Conservation (phyloP, 1,284 basidiomycete genomes). For the Cryptococcus neoformans region DNA sequence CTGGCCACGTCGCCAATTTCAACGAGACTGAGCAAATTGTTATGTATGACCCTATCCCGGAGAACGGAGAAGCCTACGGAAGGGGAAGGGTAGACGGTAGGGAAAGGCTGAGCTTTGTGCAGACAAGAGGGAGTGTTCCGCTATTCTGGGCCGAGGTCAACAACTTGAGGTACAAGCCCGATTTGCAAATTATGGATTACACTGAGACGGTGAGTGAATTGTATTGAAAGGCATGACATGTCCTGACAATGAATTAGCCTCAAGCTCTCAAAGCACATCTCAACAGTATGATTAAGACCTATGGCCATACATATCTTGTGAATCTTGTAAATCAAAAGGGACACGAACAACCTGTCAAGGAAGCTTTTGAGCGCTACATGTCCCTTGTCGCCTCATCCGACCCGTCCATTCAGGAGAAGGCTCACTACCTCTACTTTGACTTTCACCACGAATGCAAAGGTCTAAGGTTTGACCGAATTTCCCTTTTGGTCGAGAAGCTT, state of each 20-base stretch:
- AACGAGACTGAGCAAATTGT: slow-evolving; percentile 93
- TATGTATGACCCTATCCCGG: slow-evolving; percentile 63
- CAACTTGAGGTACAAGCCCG: slow-evolving; percentile 94
- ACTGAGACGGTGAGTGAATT: slow-evolving; percentile 64
- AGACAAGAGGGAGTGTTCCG: slow-evolving; percentile 91
- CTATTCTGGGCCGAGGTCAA: slow-evolving; percentile 98
- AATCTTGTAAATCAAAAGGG: slow-evolving; percentile 97
- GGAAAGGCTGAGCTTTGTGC: slow-evolving; percentile 72
- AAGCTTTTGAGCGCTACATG: slow-evolving; percentile 83
- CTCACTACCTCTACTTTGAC: slow-evolving; percentile 95
- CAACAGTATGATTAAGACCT: slow-evolving; percentile 66
- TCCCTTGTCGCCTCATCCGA: slow-evolving; percentile 40
- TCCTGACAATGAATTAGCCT: slow-evolving; percentile 52
- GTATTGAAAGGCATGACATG: not conserved
- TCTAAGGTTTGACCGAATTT: slow-evolving; percentile 93
- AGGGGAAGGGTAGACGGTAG: slow-evolving; percentile 51
- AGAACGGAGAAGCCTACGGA: slow-evolving; percentile 25
- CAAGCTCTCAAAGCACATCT: slow-evolving; percentile 73
- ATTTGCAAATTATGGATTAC: slow-evolving; percentile 92
- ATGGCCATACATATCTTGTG: slow-evolving; percentile 79
- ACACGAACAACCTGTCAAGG: slow-evolving; percentile 92
- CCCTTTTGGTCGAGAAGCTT: slow-evolving; percentile 73
- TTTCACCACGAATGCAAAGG: slow-evolving; percentile 96
- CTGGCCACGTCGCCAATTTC: slow-evolving; percentile 70
- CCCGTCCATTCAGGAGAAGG: slow-evolving; percentile 43